Percentiles rank a stretch among this genome's conserved stretches.
Conservation (phyloP, 202 grass and related monocot species). For the Musa balbisiana region DNA sequence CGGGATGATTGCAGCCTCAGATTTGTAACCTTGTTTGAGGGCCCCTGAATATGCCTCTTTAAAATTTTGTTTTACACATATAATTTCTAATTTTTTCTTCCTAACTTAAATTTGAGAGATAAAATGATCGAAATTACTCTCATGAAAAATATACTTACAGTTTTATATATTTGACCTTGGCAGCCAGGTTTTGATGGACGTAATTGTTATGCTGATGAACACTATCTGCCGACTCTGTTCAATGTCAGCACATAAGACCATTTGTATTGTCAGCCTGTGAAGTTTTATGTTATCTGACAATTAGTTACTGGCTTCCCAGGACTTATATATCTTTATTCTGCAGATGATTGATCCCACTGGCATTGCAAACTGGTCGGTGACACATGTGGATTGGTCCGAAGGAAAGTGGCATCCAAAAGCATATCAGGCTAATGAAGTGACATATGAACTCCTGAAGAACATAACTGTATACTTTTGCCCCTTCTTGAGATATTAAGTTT, state of each 20-base stretch:
- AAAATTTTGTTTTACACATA: too few species aligned
- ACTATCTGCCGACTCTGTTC: slow-evolving; percentile 94
- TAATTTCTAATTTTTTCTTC: not conserved
- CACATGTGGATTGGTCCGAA: slow-evolving; percentile 97
- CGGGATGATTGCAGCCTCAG: not conserved
- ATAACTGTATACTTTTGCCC: slow-evolving; percentile 51
- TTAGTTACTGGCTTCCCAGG: slow-evolving; percentile 20
- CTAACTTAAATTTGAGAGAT: not conserved
- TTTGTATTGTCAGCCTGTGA: slow-evolving; percentile 11
- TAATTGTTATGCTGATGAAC: slow-evolving; percentile 90
- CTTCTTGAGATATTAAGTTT: not conserved
- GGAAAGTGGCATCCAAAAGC: slow-evolving; percentile 94
- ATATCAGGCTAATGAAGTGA: slow-evolving; percentile 64
- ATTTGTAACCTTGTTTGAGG: not conserved
- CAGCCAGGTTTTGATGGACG: slow-evolving; percentile 80
- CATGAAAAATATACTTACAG: slow-evolving; percentile 6
- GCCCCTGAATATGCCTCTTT: too few species aligned
- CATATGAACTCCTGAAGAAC: slow-evolving; percentile 80
- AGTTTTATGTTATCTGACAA: slow-evolving; percentile 14
- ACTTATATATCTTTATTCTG: slow-evolving; percentile 17
- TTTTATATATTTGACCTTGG: slow-evolving; percentile 20
- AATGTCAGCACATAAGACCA: slow-evolving; percentile 45
- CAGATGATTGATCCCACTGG: slow-evolving; percentile 93
- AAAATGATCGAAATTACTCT: slow-evolving; percentile 3
- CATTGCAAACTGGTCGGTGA: slow-evolving; percentile 91